These are phyloP conservation scores for Magnolia changhungtana DNA, from an alignment of 164 flowering plant genomes.

Conservation along the genomic window DNA sequence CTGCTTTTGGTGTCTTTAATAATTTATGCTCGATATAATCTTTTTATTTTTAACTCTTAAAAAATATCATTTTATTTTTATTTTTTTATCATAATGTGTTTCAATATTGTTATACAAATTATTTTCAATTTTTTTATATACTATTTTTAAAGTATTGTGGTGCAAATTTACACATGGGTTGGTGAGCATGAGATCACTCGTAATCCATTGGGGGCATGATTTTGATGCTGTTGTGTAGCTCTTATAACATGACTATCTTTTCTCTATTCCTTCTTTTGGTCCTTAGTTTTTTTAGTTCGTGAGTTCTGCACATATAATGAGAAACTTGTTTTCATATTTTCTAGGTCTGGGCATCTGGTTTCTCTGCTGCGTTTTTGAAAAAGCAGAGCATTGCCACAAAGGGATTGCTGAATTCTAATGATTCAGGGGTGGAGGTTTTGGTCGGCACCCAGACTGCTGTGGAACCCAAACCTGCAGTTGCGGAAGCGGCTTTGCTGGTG, in stretches of 20 bases:
- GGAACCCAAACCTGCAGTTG: conserved; percentile 64
- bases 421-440: conserved; percentile 21
- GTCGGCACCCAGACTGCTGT: conserved; percentile 18
- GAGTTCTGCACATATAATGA: background rate
- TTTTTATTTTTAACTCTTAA: too few species aligned
- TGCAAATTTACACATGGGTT: too few species aligned
- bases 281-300: background rate
- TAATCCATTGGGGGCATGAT: too few species aligned
- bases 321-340: background rate
- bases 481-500: conserved; percentile 75
- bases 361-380: conserved; percentile 93
- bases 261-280: background rate
- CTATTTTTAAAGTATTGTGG: too few species aligned
- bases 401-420: conserved; percentile 28
- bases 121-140: too few species aligned
- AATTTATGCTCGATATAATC: too few species aligned
- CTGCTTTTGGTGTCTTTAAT: background rate
- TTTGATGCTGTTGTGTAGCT: too few species aligned
- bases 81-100: too few species aligned
- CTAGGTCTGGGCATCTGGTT: conserved; percentile 97
- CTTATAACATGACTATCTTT: too few species aligned
- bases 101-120: too few species aligned
- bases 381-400: conserved; percentile 80
- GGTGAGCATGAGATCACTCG: too few species aligned
- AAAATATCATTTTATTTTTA: too few species aligned